Percentiles rank a stretch among this genome's conserved stretches.
Evolutionary conservation across 495 filamentous ascomycete genomes (phyloP).

Genomic region (Penicillium simplicissimum): DNA sequence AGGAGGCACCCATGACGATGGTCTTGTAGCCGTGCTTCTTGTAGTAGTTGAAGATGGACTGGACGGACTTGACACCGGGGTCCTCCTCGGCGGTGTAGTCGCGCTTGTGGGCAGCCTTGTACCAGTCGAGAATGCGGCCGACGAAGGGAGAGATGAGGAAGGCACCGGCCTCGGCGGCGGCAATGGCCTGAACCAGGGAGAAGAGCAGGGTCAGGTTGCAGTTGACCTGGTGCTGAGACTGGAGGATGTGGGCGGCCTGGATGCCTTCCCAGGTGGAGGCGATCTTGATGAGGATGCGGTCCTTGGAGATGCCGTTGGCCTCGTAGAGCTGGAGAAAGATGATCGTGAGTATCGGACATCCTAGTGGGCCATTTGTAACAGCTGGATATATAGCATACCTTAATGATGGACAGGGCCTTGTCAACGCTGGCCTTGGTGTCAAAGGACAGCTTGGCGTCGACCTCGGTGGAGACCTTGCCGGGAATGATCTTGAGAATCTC

Average conservation of each 20-base stretch:
- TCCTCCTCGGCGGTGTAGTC: conserved; percentile 85
- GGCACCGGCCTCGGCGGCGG: conserved; percentile 92
- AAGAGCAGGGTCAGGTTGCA: conserved; percentile 99
- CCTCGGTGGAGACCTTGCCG: conserved; percentile 98
- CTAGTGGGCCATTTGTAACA: neutral
- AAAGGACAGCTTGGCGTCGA: conserved; percentile 96
- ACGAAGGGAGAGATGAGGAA: conserved; percentile 99
- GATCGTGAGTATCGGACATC: neutral
- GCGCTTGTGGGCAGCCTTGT: conserved; percentile 94
- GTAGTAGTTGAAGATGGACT: conserved; percentile 99
- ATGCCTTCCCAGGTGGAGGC: conserved; percentile 84
- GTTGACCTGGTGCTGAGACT: conserved; percentile 92
- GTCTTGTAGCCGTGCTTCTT: conserved; percentile 99
- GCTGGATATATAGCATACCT: conserved; percentile 52
- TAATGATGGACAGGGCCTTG: conserved; percentile 96
- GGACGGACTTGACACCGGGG: conserved; percentile 94
- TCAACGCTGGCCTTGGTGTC: conserved; percentile 87
- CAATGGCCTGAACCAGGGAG: conserved; percentile 92
- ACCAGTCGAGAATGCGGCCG: conserved; percentile 99
- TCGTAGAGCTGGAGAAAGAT: conserved; percentile 74
- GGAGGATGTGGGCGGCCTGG: conserved; percentile 92
- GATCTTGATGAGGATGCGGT: conserved; percentile 71
- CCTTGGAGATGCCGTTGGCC: conserved; percentile 84
- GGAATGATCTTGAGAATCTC: conserved; percentile 97
- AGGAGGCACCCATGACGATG: conserved; percentile 99